Evolutionary conservation across 1,284 basidiomycete genomes (phyloP), one percentile per base, ranked within the genome.

Genomic region (Ceraceosorus guamensis): DNA sequence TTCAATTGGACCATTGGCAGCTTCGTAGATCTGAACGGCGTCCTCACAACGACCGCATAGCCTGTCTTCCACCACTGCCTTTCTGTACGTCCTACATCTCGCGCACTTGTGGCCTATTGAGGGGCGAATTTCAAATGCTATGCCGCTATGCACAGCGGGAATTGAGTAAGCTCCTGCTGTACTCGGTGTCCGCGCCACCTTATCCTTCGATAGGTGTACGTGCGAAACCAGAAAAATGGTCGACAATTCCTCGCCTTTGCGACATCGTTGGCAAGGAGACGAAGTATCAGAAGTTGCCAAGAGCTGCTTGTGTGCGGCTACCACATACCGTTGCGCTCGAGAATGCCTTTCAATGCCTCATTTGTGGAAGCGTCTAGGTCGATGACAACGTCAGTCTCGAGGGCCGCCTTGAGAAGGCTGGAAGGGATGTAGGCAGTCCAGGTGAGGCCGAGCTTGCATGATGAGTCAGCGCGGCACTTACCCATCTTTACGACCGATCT

Each of bases 401-500:
- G 24, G 24, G 24, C 24, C 24, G 24, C 24, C 24, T 24, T 24
- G 24, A 24, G 24, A 24, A 24, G 24, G 24, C 24, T 24, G 24
- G 24, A 24, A 24, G 24, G 24, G 24, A 41, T 50, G 18, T 37
- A 24, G 49, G 37, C 45, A 5, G 18, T 24, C 14, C 39, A 50
- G 16, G 14, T 8, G n/a, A 30, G 18, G 24, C 24, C 18, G 5
- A 41, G 18, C 18, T 31, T 41, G 24, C 5, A 34, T 30, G n/a
- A 24, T 24, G 7, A 34, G 31, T 14, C 37, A 24, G 13, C 24
- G 16, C 11, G 49, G 39, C 14, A 50, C 8, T 14, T 46, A 34
- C 32, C 35, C 24, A 14, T 13, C 44, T 44, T 68, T 57, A 30
- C 68, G 56, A 10, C 62, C 67, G 43, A 62, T 58, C 46, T 69